Evolutionary conservation across 345 rosid genomes (phyloP).

Genomic region (Lumnitzera racemosa): DNA sequence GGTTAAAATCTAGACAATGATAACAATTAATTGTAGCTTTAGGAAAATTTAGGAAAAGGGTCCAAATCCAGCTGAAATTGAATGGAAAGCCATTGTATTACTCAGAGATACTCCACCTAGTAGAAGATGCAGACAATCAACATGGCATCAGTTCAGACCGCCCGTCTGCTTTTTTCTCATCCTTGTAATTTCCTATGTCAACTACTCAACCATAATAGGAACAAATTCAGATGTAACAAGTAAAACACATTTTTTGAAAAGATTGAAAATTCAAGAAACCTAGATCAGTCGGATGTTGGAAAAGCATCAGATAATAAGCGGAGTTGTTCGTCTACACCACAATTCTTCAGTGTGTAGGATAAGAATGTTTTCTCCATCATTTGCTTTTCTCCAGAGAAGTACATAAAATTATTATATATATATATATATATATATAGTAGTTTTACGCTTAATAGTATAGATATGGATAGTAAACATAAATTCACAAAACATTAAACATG

Average conservation of each 20-base stretch:
- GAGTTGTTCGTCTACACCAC: constrained; percentile 27
- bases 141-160: constrained; percentile 94
- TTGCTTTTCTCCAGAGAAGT: constrained; percentile 21
- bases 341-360: constrained; percentile 38
- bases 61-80: too few relatives aligned
- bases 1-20: too few relatives aligned
- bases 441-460: too few relatives aligned
- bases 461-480: neutral
- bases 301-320: constrained; percentile 59
- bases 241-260: neutral
- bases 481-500: neutral
- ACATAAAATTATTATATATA: too few relatives aligned
- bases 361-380: constrained; percentile 38
- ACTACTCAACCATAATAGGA: neutral
- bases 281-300: neutral
- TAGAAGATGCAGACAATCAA: constrained; percentile 67
- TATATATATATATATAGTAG: too few relatives aligned
- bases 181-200: constrained; percentile 7
- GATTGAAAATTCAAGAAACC: neutral
- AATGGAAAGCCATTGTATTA: neutral
- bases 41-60: too few relatives aligned
- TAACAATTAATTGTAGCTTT: too few relatives aligned
- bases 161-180: constrained; percentile 86
- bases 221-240: neutral
- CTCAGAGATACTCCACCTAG: constrained; percentile 50